Conservation (phyloP, 495 filamentous ascomycete species). For the Choiromyces venosus region DNA sequence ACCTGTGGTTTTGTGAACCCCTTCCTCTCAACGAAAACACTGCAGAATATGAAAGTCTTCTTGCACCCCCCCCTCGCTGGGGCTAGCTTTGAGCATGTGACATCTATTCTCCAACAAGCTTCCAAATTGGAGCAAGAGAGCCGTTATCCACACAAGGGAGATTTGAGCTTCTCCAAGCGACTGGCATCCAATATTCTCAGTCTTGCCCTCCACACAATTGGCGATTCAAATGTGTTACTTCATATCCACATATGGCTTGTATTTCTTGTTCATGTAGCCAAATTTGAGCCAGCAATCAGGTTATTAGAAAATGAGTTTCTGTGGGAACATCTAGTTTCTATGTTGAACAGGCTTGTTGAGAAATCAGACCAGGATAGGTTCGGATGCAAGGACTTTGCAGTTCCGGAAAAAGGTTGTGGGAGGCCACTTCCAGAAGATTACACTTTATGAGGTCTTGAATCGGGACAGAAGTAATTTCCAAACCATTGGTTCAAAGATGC, state of each 20-base stretch:
- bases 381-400: no score
- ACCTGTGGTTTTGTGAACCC: no score
- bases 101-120: conserved; percentile 21
- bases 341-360: no score
- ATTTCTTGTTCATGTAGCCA: no score
- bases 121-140: conserved; percentile 13
- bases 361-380: no score
- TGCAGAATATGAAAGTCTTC: no score
- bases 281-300: no score
- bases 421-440: conserved; percentile 79
- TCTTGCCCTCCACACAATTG: conserved; percentile 55
- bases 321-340: no score
- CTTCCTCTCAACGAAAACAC: no score
- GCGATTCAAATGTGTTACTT: conserved; percentile 61
- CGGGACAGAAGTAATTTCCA: conserved; percentile 65
- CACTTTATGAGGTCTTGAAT: conserved; percentile 67
- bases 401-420: conserved; percentile 48
- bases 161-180: conserved; percentile 31
- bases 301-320: no score
- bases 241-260: no score
- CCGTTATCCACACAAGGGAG: no score
- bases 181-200: conserved; percentile 30
- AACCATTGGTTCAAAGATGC: conserved; percentile 62
- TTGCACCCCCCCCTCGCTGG: conserved; percentile 31
- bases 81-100: conserved; percentile 31